Conservation (phyloP, 441 rosid genomes). For the Gossypium schwendimanii region DNA sequence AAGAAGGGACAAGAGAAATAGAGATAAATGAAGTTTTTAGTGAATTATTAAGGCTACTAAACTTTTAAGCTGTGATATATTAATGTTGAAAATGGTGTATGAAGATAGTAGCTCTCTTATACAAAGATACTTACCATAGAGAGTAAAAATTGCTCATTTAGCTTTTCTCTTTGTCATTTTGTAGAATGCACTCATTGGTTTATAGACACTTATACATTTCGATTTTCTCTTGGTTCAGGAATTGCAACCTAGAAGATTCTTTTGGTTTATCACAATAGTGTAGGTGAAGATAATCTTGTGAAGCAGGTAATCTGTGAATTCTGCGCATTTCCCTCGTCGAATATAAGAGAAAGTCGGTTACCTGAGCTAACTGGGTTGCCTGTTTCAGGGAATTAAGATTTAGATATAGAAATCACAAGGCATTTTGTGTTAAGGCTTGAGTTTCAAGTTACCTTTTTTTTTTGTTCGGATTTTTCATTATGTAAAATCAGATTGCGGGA, state of each 20-base stretch:
- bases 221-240: constrained; percentile 47
- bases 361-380: constrained; percentile 64
- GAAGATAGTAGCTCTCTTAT: not conserved
- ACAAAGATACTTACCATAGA: not conserved
- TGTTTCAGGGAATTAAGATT: constrained; percentile 36
- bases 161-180: not conserved
- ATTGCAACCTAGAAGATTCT: constrained; percentile 70
- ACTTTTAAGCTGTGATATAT: not conserved
- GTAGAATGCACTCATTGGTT: not conserved
- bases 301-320: constrained; percentile 57
- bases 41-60: not conserved
- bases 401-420: constrained; percentile 45
- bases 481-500: constrained; percentile 56
- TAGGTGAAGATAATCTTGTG: constrained; percentile 29
- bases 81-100: not conserved
- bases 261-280: constrained; percentile 38
- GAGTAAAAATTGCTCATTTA: not conserved
- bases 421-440: constrained; percentile 69
- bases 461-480: constrained; percentile 24
- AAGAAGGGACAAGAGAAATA: not conserved
- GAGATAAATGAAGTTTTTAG: not conserved
- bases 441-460: constrained; percentile 34
- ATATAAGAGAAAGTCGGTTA: constrained; percentile 41
- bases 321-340: constrained; percentile 29
- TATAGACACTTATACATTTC: not conserved